Base-by-base conservation (phyloP, 352 stramenopile species). In the Aphanomyces cochlioides region DNA sequence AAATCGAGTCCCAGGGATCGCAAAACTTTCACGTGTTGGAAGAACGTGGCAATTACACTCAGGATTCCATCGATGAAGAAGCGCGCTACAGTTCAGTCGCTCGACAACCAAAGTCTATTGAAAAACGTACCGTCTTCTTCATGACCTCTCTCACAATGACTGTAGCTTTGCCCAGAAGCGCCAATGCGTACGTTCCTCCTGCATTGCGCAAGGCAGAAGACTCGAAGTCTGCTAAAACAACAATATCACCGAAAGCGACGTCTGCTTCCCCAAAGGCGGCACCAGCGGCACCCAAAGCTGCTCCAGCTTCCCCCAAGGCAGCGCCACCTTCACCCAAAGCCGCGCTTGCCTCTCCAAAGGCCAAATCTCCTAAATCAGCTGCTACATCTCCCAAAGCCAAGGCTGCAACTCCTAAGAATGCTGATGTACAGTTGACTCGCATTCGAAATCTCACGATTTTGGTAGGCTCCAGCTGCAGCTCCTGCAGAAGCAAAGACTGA, bases 1-100 rank as follows among this genome's bases (percentile, higher is more conserved):
- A 98, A 76, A 99, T 99, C 77, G 94, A 99, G 76, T 80, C 79
- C 21, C 89, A 97, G 71, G 83, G 82, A 5, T 86, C 87, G 56
- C 82, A 77, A 53, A 99, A 99, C 74, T 95, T 97, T 48, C 96
- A 99, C 74, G 71, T 99, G 53, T 83, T 93, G 41, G 96, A 99
- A 80, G 97, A 99, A 74, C 90, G 96, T 40, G 90, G 90, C 64
- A 84, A 96, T 56, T 72, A 78, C 38, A 73, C 90, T 7, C 79
- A 80, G 36, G 91, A 97, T 67, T 80, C 88, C 13, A 89, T 96
- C 63, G 95, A 98, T 70, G 96, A 99, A 75, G 97, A 99, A 74
- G 92, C 96, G 61, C 85, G 88, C 12, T 99, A 98, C 78, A 98
- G 93, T 60, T 98, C 96, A 4, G 96, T 99, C 7, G 72, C 92